Evolutionary conservation across 2,329 filamentous ascomycete species (phyloP).

Genomic region (Parastagonospora avenae): DNA sequence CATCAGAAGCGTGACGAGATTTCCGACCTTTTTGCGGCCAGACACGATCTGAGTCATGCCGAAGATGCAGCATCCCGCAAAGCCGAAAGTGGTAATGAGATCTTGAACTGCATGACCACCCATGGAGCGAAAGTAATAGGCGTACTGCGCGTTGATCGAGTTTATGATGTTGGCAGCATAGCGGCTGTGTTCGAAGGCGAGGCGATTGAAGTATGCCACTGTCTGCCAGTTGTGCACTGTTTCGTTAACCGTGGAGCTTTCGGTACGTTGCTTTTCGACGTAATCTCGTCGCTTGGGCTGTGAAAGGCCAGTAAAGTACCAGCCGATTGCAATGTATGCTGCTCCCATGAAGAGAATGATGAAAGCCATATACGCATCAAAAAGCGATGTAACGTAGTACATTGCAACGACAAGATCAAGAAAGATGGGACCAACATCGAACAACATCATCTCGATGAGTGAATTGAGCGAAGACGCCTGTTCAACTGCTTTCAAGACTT

Average conservation of each 20-base stretch:
- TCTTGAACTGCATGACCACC: conserved; percentile 50
- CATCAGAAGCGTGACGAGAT: conserved; percentile 67
- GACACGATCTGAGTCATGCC: conserved; percentile 60
- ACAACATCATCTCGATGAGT: conserved; percentile 64
- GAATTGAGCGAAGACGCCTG: conserved; percentile 66
- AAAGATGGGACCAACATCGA: conserved; percentile 66
- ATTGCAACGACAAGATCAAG: conserved; percentile 67
- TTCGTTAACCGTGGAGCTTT: conserved; percentile 62
- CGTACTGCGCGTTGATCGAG: conserved; percentile 43
- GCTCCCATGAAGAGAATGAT: conserved; percentile 45
- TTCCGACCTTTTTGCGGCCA: conserved; percentile 59
- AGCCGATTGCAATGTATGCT: conserved; percentile 59
- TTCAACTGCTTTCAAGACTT: conserved; percentile 68
- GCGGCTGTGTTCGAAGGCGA: conserved; percentile 58
- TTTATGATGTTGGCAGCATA: conserved; percentile 51
- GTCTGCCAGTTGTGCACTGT: conserved; percentile 66
- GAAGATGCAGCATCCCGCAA: conserved; percentile 57
- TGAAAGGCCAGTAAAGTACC: conserved; percentile 51
- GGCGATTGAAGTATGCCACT: conserved; percentile 64
- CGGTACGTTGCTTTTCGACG: conserved; percentile 54
- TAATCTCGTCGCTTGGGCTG: conserved; percentile 48
- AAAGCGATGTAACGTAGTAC: conserved; percentile 64
- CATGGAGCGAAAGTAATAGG: conserved; percentile 39
- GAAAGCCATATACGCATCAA: conserved; percentile 60
- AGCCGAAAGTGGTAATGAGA: conserved; percentile 55